Evolutionary conservation across 495 filamentous ascomycete genomes (phyloP).

Genomic region (Aspergillus ostianus): DNA sequence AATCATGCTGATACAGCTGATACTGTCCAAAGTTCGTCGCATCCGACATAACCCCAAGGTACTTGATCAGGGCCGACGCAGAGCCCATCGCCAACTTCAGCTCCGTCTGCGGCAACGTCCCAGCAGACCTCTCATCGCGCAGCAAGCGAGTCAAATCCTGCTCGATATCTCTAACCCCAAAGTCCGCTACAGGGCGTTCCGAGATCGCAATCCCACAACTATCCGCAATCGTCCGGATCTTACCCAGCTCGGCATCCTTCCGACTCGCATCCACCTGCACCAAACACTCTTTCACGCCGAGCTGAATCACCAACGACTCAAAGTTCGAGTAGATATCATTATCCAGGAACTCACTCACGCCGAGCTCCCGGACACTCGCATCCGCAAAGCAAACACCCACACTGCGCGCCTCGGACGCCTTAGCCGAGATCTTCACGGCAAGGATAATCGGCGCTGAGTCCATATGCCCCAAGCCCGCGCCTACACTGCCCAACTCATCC

Average conservation of each 20-base stretch:
- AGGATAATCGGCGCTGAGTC: slow-evolving; percentile 91
- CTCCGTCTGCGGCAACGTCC: slow-evolving; percentile 83
- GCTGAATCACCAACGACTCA: slow-evolving; percentile 91
- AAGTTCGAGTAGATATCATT: slow-evolving; percentile 99
- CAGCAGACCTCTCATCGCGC: slow-evolving; percentile 76
- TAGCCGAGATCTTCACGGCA: slow-evolving; percentile 87
- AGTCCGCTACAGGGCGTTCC: slow-evolving; percentile 72
- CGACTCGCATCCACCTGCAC: slow-evolving; percentile 70
- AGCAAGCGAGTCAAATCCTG: slow-evolving; percentile 87
- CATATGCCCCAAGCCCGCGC: slow-evolving; percentile 49
- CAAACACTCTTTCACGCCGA: slow-evolving; percentile 92
- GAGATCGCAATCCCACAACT: slow-evolving; percentile 87
- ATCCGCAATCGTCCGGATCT: slow-evolving; percentile 84
- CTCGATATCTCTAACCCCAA: slow-evolving; percentile 89
- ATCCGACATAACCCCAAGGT: slow-evolving; percentile 87
- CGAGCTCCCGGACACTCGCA: slow-evolving; percentile 92
- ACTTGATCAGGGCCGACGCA: slow-evolving; percentile 91
- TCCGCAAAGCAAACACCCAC: slow-evolving; percentile 98
- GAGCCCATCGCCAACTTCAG: slow-evolving; percentile 96
- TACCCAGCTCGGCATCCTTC: slow-evolving; percentile 86
- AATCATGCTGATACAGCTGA: slow-evolving; percentile 94
- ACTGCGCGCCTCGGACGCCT: slow-evolving; percentile 77
- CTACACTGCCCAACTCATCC: slow-evolving; percentile 78
- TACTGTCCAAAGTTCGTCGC: slow-evolving; percentile 94
- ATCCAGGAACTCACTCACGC: slow-evolving; percentile 96